A percentile compares a stretch with the other conserved stretches of the same genome.
Evolutionary conservation across 192 early-diverging fungal genomes (phyloP).

Genomic region (Gonapodya prolifera): DNA sequence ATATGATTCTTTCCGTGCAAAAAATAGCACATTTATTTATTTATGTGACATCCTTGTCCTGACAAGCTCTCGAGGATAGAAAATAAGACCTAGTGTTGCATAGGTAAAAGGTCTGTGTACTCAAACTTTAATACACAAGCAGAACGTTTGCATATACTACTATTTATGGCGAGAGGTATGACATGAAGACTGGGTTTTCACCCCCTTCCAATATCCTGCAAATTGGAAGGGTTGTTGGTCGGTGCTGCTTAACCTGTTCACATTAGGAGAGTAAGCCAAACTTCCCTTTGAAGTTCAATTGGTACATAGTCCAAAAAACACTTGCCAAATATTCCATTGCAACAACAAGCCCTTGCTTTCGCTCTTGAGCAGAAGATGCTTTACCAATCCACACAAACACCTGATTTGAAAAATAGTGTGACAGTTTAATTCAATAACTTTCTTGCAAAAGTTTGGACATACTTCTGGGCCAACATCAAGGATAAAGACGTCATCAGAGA

Average conservation of each 20-base stretch:
- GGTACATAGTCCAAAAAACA: not conserved
- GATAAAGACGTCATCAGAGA: slow-evolving; percentile 53
- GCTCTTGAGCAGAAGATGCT: slow-evolving; percentile 34
- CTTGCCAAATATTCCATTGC: slow-evolving; percentile 22
- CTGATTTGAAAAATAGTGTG: not conserved
- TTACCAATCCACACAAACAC: slow-evolving; percentile 50
- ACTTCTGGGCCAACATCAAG: slow-evolving; percentile 44
- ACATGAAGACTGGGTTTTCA: slow-evolving; percentile 40
- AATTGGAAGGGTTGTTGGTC: slow-evolving; percentile 40
- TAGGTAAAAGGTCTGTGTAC: too few species aligned
- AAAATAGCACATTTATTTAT: too few species aligned
- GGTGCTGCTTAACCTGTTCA: slow-evolving; percentile 15
- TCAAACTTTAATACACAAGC: too few species aligned
- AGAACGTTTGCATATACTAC: not conserved
- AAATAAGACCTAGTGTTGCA: too few species aligned
- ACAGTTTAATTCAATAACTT: not conserved
- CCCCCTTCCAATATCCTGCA: slow-evolving; percentile 53
- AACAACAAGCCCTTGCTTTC: slow-evolving; percentile 35
- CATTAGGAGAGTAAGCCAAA: slow-evolving; percentile 4
- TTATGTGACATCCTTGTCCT: too few species aligned
- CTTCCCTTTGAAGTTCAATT: not conserved
- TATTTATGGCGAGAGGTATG: not conserved
- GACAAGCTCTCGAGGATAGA: too few species aligned
- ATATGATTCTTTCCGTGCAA: too few species aligned
- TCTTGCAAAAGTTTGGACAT: not conserved